Percentiles rank a stretch among this genome's conserved stretches.
Evolutionary conservation across 768 basidiomycete genomes (phyloP).

Genomic region (Amanita exitialis): DNA sequence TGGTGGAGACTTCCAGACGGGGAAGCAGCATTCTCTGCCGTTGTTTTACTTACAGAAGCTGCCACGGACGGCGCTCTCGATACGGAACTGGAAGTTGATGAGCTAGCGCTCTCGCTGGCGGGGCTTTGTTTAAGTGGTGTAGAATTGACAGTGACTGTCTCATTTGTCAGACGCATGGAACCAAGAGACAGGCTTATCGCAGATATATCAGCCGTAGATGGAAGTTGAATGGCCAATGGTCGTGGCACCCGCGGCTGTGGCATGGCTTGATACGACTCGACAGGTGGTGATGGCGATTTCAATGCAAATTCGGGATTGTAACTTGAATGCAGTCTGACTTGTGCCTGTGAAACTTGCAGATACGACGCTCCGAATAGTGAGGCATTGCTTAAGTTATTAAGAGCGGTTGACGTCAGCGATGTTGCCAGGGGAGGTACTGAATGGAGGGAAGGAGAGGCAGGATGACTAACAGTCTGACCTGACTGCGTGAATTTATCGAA

Average conservation of each 20-base stretch:
- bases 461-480: conserved; percentile 12
- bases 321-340: conserved; percentile 6
- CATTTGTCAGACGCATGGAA: not conserved
- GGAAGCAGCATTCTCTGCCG: conserved; percentile 3
- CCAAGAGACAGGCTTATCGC: conserved; percentile 5
- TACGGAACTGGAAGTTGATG: conserved; percentile 2
- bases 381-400: not conserved
- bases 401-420: conserved; percentile 7
- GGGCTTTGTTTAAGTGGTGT: not conserved
- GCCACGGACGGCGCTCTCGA: conserved; percentile 5
- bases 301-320: conserved; percentile 9
- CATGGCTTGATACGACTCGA: not conserved
- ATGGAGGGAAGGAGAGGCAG: conserved; percentile 14
- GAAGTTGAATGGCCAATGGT: not conserved
- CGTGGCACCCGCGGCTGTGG: not conserved
- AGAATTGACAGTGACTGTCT: not conserved
- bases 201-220: conserved; percentile 6
- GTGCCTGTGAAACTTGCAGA: conserved; percentile 12
- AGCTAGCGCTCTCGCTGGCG: not conserved
- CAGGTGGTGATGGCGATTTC: conserved; percentile 21
- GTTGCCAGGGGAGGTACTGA: conserved; percentile 5
- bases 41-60: conserved; percentile 2
- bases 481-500: conserved; percentile 70
- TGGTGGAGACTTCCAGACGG: conserved; percentile 4
- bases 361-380: conserved; percentile 20